A percentile compares a stretch with the other conserved stretches of the same genome.
These are phyloP conservation scores for Trichoderma sp. DNA, from an alignment of 2,329 filamentous ascomycete species.

Conservation along the genomic window DNA sequence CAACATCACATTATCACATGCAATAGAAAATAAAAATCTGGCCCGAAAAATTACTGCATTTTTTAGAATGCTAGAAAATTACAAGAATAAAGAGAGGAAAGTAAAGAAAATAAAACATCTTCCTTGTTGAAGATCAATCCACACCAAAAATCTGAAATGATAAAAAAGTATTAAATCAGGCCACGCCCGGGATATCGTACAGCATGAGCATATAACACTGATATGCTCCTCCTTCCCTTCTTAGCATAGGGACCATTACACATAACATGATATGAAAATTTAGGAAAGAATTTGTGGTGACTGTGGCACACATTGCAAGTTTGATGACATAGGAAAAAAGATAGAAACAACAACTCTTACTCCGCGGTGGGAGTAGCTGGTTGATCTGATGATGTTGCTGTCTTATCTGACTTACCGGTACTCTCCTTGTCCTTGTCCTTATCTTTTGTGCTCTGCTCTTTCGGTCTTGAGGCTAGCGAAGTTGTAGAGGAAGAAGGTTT, in stretches of 20 bases:
- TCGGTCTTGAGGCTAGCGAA: background rate
- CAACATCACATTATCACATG: background rate
- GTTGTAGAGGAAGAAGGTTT: constrained; percentile 17
- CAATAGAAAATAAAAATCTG: background rate
- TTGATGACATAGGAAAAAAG: background rate
- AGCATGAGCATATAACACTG: constrained; percentile 1
- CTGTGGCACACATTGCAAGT: background rate
- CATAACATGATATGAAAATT: background rate
- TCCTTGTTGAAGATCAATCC: background rate
- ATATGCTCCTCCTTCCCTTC: background rate
- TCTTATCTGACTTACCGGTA: constrained; percentile 10
- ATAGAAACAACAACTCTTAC: background rate
- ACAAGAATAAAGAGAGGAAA: background rate
- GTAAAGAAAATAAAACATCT: background rate
- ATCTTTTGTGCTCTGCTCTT: constrained; percentile 24
- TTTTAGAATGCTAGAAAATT: background rate
- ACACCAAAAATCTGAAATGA: background rate
- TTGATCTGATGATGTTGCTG: background rate
- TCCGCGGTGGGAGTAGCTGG: background rate
- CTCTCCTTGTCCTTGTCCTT: constrained; percentile 20
- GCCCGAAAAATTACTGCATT: constrained; percentile 11
- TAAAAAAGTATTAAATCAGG: background rate
- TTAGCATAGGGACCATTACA: constrained; percentile 5
- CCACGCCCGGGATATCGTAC: constrained; percentile 17
- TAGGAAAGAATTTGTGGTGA: background rate